Percentiles rank a stretch among this genome's conserved stretches.
Evolutionary conservation across 2,329 filamentous ascomycete genomes (phyloP).

Genomic region (Myotisia sp.): DNA sequence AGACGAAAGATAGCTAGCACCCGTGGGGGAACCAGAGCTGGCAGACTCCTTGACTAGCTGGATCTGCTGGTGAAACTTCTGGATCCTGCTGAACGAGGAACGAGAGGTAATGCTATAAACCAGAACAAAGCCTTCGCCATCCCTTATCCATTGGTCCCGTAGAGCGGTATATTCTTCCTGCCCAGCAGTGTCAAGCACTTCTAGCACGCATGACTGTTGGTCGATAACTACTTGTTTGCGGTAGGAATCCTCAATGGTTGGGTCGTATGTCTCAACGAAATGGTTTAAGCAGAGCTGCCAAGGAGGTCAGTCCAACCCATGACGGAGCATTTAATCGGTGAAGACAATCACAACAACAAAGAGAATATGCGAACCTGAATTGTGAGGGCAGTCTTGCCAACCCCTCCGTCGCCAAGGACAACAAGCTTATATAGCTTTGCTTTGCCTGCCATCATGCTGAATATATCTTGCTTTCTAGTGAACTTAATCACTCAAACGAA

Average conservation of each 20-base stretch:
- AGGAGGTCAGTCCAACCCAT: not conserved
- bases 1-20: conserved; percentile 36
- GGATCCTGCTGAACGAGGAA: conserved; percentile 87
- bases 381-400: conserved; percentile 84
- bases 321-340: conserved; percentile 7
- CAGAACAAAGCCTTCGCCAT: conserved; percentile 91
- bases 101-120: conserved; percentile 98
- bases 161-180: conserved; percentile 97
- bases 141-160: conserved; percentile 94
- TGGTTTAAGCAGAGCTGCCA: conserved; percentile 90
- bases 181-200: conserved; percentile 89
- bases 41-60: conserved; percentile 87
- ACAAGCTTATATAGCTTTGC: conserved; percentile 90
- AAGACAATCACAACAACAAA: not conserved
- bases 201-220: conserved; percentile 79
- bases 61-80: conserved; percentile 91
- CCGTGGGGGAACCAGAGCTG: conserved; percentile 40
- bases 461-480: no score
- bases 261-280: conserved; percentile 86
- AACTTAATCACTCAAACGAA: no score
- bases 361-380: conserved; percentile 46
- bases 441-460: conserved; percentile 79
- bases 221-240: conserved; percentile 81
- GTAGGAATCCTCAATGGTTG: conserved; percentile 78
- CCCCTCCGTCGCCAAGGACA: conserved; percentile 85